Conservation (phyloP, 2,329 filamentous ascomycete species). For the Microsporum ferrugineum region DNA sequence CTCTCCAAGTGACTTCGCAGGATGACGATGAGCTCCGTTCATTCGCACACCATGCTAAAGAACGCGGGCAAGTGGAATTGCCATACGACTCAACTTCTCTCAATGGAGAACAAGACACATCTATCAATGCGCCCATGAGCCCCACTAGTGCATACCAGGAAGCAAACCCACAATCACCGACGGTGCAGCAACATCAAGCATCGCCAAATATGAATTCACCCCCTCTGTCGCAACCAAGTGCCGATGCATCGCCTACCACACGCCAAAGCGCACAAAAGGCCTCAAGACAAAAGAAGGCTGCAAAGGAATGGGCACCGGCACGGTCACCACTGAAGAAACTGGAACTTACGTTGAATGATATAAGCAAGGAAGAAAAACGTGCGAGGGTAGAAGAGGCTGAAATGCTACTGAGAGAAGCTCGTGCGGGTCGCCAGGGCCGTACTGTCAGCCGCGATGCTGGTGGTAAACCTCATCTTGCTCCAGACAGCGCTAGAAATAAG, state of each 20-base stretch:
- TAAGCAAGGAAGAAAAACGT: conserved; percentile 91
- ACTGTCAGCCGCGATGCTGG: conserved; percentile 9
- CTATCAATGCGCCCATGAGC: not conserved
- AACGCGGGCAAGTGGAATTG: conserved; percentile 3
- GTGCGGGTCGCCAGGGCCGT: conserved; percentile 9
- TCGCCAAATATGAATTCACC: conserved; percentile 3
- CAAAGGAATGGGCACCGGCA: conserved; percentile 55
- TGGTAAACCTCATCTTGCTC: conserved; percentile 3
- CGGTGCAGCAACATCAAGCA: conserved; percentile 4
- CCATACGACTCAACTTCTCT: not conserved
- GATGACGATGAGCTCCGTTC: conserved; percentile 16
- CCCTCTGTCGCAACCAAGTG: conserved; percentile 3
- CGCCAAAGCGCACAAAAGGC: conserved; percentile 9
- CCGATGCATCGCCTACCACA: not conserved
- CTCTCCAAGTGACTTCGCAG: conserved; percentile 25
- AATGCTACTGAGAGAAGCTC: conserved; percentile 51
- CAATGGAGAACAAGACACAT: not conserved
- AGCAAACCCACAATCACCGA: conserved; percentile 2
- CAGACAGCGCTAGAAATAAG: not conserved
- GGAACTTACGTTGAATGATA: conserved; percentile 78
- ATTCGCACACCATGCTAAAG: conserved; percentile 18
- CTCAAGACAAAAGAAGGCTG: conserved; percentile 13
- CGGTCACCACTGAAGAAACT: conserved; percentile 87
- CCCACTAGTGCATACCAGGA: not conserved
- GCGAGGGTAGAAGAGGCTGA: conserved; percentile 76